Percentiles rank a stretch among this genome's conserved stretches.
phyloP scores from a whole-genome alignment of 208 protist species.

The Crithidia fasciculata region DNA sequence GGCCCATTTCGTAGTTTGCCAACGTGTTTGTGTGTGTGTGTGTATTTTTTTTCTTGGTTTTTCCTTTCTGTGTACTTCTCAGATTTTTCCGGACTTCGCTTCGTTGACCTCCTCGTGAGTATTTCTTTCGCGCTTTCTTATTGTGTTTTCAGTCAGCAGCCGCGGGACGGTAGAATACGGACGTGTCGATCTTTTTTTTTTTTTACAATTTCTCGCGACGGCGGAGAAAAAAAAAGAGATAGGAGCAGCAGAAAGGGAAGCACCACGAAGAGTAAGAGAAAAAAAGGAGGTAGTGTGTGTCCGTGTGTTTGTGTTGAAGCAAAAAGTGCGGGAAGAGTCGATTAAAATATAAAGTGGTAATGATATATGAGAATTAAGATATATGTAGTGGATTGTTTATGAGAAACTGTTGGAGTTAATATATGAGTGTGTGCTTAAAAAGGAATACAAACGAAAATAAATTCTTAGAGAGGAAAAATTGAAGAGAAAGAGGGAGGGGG shows the following conservation, averaged over 20 bases:
- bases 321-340: no score
- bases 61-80: no score
- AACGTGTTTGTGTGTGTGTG: not conserved
- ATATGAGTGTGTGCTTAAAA: not conserved
- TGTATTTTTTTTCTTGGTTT: no score
- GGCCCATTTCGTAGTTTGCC: not conserved
- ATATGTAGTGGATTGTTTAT: no score
- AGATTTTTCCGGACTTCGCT: not conserved
- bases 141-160: not conserved
- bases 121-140: not conserved
- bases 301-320: no score
- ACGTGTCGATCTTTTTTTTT: no score
- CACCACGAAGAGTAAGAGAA: not conserved
- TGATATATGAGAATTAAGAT: no score
- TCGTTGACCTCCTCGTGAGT: not conserved
- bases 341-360: no score
- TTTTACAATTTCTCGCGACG: no score
- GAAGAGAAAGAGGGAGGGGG: not conserved
- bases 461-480: not conserved
- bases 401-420: not conserved
- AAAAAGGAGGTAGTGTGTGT: not conserved
- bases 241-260: not conserved
- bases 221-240: constrained; percentile 3
- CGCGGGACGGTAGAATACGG: no score
- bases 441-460: not conserved